Percentiles rank a stretch among this genome's conserved stretches.
Evolutionary conservation across 1,284 basidiomycete genomes (phyloP).

Genomic region (Boletellus deceptivus): DNA sequence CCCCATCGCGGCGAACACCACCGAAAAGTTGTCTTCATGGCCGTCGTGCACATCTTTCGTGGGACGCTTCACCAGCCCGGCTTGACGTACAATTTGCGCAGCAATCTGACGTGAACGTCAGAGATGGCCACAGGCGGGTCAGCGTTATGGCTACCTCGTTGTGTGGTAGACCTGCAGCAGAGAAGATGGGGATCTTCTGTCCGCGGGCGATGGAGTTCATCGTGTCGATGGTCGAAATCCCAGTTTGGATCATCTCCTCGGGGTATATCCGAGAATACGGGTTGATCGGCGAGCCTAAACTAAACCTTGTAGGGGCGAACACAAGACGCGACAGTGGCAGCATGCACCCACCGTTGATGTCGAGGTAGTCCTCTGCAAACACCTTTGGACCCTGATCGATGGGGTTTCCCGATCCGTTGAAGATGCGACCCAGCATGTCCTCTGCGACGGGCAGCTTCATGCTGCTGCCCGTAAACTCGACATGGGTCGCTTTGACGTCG

Average conservation of each 20-base stretch:
- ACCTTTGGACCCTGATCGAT: slow-evolving; percentile 99
- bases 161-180: slow-evolving; percentile 97
- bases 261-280: slow-evolving; percentile 99
- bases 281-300: slow-evolving; percentile 94
- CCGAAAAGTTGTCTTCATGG: slow-evolving; percentile 99
- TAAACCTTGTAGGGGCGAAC: slow-evolving; percentile 19
- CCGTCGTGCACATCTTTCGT: slow-evolving; percentile 98
- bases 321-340: slow-evolving; percentile 4
- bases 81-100: slow-evolving; percentile 99
- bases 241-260: slow-evolving; percentile 99
- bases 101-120: slow-evolving; percentile 71
- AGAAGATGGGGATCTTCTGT: slow-evolving; percentile 99
- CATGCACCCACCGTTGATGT: slow-evolving; percentile 85
- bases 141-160: slow-evolving; percentile 73
- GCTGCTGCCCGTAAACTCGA: slow-evolving; percentile 96
- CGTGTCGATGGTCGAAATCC: slow-evolving; percentile 97
- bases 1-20: slow-evolving; percentile 99
- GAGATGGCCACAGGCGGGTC: slow-evolving; percentile 19
- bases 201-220: slow-evolving; percentile 99
- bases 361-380: slow-evolving; percentile 98
- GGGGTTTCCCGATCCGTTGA: slow-evolving; percentile 98
- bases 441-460: slow-evolving; percentile 99
- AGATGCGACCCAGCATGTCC: slow-evolving; percentile 98
- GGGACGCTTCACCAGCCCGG: slow-evolving; percentile 92
- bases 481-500: slow-evolving; percentile 95